phyloP scores from a whole-genome alignment of 1,139 yeast species.

The Diutina pseudorugosa region DNA sequence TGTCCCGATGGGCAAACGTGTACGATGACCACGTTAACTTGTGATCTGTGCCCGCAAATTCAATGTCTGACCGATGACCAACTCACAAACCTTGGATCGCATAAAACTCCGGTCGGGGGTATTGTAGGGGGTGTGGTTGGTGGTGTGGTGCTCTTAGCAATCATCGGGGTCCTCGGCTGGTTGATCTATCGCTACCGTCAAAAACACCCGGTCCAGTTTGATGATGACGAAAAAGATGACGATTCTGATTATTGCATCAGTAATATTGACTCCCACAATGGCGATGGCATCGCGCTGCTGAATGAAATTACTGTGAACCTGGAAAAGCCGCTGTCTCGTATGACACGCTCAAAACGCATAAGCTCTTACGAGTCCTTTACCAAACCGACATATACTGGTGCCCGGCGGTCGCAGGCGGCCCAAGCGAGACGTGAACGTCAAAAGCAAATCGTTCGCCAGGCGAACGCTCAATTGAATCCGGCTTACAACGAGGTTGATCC shows the following conservation, averaged over 20 bases:
- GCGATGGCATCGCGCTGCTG: slow-evolving; percentile 2
- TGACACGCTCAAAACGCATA: slow-evolving; percentile 14
- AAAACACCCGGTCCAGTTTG: slow-evolving; percentile 7
- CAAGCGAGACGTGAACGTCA: slow-evolving; percentile 3
- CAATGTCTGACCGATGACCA: slow-evolving; percentile 23
- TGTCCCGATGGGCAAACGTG: slow-evolving; percentile 46
- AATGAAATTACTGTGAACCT: not conserved
- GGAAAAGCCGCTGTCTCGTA: slow-evolving; percentile 5
- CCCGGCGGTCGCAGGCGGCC: slow-evolving; percentile 11
- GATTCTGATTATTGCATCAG: not conserved
- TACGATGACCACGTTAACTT: slow-evolving; percentile 38
- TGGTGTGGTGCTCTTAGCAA: slow-evolving; percentile 19
- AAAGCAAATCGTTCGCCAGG: slow-evolving; percentile 7
- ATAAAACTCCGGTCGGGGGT: slow-evolving; percentile 58
- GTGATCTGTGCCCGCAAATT: slow-evolving; percentile 43
- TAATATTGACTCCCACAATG: slow-evolving; percentile 3
- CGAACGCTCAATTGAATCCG: not conserved
- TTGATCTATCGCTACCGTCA: slow-evolving; percentile 15
- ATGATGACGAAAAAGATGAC: slow-evolving; percentile 1
- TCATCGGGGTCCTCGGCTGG: slow-evolving; percentile 21
- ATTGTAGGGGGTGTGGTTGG: slow-evolving; percentile 35
- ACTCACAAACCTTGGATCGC: slow-evolving; percentile 10
- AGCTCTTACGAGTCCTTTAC: slow-evolving; percentile 37
- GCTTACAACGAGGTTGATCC: slow-evolving; percentile 11
- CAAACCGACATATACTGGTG: slow-evolving; percentile 9